Percentiles rank a stretch among this genome's conserved stretches.
These are phyloP conservation scores for Tylopilus felleus DNA, from an alignment of 768 basidiomycete genomes.

Conservation along the genomic window DNA sequence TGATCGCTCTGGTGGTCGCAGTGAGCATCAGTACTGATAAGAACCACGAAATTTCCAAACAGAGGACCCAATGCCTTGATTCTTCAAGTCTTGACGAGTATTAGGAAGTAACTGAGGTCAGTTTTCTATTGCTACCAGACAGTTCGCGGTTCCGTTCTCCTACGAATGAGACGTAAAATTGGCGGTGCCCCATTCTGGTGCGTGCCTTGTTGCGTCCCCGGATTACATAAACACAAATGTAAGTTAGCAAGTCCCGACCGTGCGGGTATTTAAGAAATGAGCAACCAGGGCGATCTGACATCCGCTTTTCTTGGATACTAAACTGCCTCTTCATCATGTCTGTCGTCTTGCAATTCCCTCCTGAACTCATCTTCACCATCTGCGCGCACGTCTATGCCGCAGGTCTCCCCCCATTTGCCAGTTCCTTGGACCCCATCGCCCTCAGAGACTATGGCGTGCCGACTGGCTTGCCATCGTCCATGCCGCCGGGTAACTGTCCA, in stretches of 20 bases:
- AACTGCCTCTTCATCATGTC: slow-evolving; percentile 12
- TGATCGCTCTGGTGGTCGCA: background rate
- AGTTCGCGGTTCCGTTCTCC: slow-evolving; percentile 11
- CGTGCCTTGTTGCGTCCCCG: slow-evolving; percentile 13
- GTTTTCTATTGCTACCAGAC: background rate
- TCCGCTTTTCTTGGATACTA: background rate
- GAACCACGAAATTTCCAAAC: background rate
- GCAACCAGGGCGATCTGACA: background rate
- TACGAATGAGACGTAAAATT: slow-evolving; percentile 6
- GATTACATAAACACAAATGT: slow-evolving; percentile 17
- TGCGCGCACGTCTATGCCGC: slow-evolving; percentile 69
- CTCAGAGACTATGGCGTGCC: slow-evolving; percentile 44
- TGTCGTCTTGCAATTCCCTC: slow-evolving; percentile 50
- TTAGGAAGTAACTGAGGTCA: background rate
- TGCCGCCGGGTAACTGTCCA: slow-evolving; percentile 66
- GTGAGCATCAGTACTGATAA: background rate
- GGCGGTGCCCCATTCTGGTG: slow-evolving; percentile 9
- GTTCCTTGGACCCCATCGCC: slow-evolving; percentile 72
- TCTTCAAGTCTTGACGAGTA: background rate
- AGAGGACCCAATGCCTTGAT: background rate
- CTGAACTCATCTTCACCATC: slow-evolving; percentile 69
- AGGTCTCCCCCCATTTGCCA: slow-evolving; percentile 48
- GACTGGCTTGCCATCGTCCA: slow-evolving; percentile 66
- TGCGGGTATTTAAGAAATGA: slow-evolving; percentile 3
- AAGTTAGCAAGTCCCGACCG: slow-evolving; percentile 8